Evolutionary conservation across 2,329 filamentous ascomycete genomes (phyloP), one percentile per base, ranked within the genome.

Genomic region (Colletotrichum liriopes): DNA sequence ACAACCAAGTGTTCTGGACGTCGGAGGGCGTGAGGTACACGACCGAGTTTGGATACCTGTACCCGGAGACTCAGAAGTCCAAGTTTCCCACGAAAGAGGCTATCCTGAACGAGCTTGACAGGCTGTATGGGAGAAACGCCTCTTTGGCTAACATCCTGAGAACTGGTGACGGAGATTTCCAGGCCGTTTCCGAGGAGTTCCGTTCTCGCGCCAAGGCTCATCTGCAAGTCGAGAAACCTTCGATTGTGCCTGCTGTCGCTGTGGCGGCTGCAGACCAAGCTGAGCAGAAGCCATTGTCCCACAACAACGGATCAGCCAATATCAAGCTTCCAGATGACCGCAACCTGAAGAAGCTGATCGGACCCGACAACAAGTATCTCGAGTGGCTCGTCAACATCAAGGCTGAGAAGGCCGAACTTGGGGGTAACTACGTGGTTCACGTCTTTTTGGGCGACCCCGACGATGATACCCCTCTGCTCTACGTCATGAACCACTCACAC

Each of bases 371-470:
- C 70, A 78, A 78, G 39, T 81, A 84, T 74, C 79, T 78, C 39
- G 81, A 91, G 71, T 92, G 89, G 83, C 82, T 87, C 16, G 85
- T 87, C 75, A 89, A 88, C 76, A 83, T 92, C 72, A 81, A 82
- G n/a, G 85, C 88, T 4, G 77, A 83, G 64, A 89, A 87, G 74
- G 83, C 84, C 69, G 85, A 85, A 5, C 78, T 87, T 2, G 81
- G 83, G 29, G 84, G 84, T 3, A 85, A 88, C 7, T 90, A 89
- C 79, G 84, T 84, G 43, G 81, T 92, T 26, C 87, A 88, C 76
- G 80, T 91, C 72, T 92, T 92, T 81, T 79, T 91, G 5, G 78
- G 80, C 45, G 78, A 83, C 63, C 77, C 83, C 1, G 72, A 76
- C 16, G 73, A 74, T 18, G 88, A 86, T 84, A 73, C 81, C 7